Conservation (phyloP, 179 eudicot genomes). For the Camellia oleifera region DNA sequence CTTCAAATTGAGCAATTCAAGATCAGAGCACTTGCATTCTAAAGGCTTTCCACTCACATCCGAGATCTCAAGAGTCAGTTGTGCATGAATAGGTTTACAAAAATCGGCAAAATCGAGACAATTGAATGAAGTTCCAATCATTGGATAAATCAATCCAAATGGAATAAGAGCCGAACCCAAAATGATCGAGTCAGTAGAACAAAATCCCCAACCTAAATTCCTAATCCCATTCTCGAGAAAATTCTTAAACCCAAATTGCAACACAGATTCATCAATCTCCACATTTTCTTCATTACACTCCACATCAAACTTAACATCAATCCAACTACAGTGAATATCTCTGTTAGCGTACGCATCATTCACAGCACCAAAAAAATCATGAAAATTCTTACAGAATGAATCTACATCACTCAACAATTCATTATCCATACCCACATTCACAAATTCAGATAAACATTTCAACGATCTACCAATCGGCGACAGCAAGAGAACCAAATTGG, state of each 20-base stretch:
- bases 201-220: conserved; percentile 71
- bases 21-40: conserved; percentile 72
- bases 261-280: conserved; percentile 23
- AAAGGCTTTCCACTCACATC: conserved; percentile 74
- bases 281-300: conserved; percentile 15
- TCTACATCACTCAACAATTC: conserved; percentile 28
- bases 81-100: conserved; percentile 33
- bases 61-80: conserved; percentile 59
- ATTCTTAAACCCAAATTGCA: conserved; percentile 8
- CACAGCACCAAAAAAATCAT: conserved; percentile 41
- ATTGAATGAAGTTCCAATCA: conserved; percentile 43
- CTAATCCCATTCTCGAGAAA: conserved; percentile 37
- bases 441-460: conserved; percentile 35
- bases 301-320: conserved; percentile 41
- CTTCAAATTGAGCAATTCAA: conserved; percentile 54
- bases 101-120: conserved; percentile 18
- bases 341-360: conserved; percentile 49
- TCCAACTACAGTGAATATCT: conserved; percentile 78
- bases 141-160: conserved; percentile 69
- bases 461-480: conserved; percentile 45
- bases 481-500: conserved; percentile 69
- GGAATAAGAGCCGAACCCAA: conserved; percentile 76
- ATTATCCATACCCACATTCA: conserved; percentile 24
- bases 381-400: conserved; percentile 32
- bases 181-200: conserved; percentile 55